These are phyloP conservation scores for Uronychia setigera DNA, from an alignment of 73 alveolate species.

Conservation along the genomic window DNA sequence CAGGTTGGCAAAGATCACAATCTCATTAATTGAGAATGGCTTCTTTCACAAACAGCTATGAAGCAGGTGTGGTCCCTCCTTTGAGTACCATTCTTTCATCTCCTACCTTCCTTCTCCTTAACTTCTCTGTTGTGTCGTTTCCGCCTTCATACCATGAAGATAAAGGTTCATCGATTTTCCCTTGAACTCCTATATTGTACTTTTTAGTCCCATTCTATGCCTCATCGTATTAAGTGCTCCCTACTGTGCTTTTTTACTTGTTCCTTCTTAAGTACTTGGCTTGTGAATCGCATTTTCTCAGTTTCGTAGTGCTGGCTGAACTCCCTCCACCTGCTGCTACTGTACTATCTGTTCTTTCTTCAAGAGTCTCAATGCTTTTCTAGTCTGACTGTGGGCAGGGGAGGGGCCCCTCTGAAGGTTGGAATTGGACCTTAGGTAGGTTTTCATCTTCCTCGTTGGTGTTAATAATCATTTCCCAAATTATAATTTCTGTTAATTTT, in stretches of 20 bases:
- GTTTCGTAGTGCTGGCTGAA: neutral
- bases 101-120: neutral
- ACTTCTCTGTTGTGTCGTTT: neutral
- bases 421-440: neutral
- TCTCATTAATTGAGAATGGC: neutral
- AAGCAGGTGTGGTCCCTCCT: neutral
- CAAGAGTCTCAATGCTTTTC: neutral
- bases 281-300: neutral
- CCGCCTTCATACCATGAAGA: neutral
- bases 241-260: neutral
- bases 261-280: neutral
- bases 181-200: neutral
- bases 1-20: neutral
- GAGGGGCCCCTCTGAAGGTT: neutral
- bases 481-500: neutral
- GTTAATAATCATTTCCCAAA: neutral
- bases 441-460: neutral
- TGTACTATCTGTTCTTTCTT: too few relatives aligned
- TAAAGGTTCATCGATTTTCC: neutral
- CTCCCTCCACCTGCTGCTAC: too few relatives aligned
- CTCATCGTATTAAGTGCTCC: neutral
- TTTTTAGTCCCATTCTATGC: neutral
- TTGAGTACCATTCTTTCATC: neutral
- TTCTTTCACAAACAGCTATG: neutral
- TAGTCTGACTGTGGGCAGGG: neutral